Base-by-base conservation (phyloP, 192 early-diverging fungal species). In the Rhizoclosmatium sp. region DNA sequence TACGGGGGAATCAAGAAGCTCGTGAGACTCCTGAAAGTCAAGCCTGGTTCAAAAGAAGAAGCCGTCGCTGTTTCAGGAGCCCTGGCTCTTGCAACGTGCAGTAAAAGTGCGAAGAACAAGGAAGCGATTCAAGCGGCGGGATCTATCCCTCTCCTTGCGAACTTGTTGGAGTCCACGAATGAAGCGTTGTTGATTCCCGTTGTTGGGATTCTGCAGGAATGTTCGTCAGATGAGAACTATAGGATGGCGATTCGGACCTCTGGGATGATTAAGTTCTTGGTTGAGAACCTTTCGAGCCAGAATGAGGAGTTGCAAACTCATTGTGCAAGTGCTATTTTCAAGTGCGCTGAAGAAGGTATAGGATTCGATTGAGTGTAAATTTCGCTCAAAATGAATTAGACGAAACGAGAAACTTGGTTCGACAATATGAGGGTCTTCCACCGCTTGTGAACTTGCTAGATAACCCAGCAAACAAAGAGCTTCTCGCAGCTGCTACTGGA, bases 231-330 rank as follows among this genome's bases (percentile, higher is more conserved):
- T 49, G 90, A 92, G 60, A 56, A 88, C 51, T 91, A 90, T 66
- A 77, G 90, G 47, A 59, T 83, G 16, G 89, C 90, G 9, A 91
- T 91, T 71, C 81, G 89, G 14, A 48, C 75, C 12, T 88, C 86
- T 7, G 90, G 90, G 0, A 91, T 91, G 87, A 89, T 91, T 58
- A 82, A 82, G 60, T 91, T 91, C 74, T 82, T 91, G 59, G 90
- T 91, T 40, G 90, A 89, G 72, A 88, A 91, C 59, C 78, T 91
- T 45, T 80, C 89, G 3, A 86, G 86, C 72, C 84, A 84, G 44
- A 91, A 91, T 72, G 80, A 91, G 72, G 87, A 88, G 64, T 77
- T 91, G 60, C 89, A 91, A 71, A 87, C 88, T 14, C 88, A 91
- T 77, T 90, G 84, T 64, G 90, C 90, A 10, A 86, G 84, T 65